These are phyloP conservation scores for Globisporangium cederbergense DNA, from an alignment of 352 stramenopile species.

Conservation along the genomic window DNA sequence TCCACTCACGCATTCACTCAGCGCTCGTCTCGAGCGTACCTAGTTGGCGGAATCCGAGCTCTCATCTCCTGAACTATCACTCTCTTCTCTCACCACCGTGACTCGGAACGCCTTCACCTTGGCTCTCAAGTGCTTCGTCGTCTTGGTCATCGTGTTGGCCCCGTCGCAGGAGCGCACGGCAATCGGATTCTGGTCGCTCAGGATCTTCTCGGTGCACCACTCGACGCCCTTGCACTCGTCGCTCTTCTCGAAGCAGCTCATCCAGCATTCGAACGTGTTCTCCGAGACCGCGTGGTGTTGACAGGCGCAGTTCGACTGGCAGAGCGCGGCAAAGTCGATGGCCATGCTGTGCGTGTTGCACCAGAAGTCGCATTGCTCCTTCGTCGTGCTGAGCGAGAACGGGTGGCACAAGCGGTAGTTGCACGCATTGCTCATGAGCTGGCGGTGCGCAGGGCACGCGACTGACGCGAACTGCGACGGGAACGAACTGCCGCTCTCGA, in stretches of 20 bases:
- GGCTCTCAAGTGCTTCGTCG: not conserved
- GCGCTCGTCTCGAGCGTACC: not conserved
- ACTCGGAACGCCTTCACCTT: not conserved
- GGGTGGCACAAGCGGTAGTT: slow-evolving; percentile 27
- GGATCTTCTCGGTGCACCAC: slow-evolving; percentile 1
- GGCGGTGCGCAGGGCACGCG: slow-evolving; percentile 22
- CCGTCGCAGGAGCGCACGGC: not conserved
- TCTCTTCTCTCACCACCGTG: not conserved
- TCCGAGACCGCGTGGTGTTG: slow-evolving; percentile 21
- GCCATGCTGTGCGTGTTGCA: slow-evolving; percentile 31
- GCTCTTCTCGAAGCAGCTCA: slow-evolving; percentile 32
- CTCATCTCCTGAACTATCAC: not conserved
- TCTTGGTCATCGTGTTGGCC: not conserved
- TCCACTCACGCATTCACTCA: not conserved
- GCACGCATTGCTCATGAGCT: slow-evolving; percentile 24
- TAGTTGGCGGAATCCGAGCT: not conserved
- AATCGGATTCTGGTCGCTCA: slow-evolving; percentile 1
- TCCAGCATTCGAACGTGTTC: slow-evolving; percentile 34
- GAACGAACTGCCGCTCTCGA: slow-evolving; percentile 6
- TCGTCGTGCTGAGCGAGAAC: slow-evolving; percentile 19
- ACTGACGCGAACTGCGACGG: slow-evolving; percentile 23
- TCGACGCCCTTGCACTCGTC: slow-evolving; percentile 8
- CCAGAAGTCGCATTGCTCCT: slow-evolving; percentile 29
- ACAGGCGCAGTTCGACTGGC: slow-evolving; percentile 31
- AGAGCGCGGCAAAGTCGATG: slow-evolving; percentile 19